Evolutionary conservation across 495 filamentous ascomycete species (phyloP).

Genomic region (Neurospora sp.): DNA sequence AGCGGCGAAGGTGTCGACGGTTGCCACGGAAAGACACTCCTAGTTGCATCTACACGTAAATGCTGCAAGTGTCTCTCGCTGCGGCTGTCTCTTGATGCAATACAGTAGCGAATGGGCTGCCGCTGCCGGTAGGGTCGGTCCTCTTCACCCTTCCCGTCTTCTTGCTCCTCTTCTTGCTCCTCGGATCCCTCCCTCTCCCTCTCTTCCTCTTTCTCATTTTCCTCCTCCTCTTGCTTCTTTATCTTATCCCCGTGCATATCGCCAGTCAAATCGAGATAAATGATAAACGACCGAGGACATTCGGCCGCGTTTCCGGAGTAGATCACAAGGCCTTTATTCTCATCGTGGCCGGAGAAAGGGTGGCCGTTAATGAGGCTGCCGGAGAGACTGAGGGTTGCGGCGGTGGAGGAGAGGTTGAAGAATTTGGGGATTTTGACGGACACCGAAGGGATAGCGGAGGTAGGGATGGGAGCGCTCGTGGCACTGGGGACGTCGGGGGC

Average conservation of each 20-base stretch:
- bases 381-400: not conserved
- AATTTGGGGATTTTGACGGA: not conserved
- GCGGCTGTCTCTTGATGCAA: no score
- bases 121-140: no score
- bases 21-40: no score
- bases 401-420: not conserved
- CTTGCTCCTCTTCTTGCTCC: no score
- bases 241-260: not conserved
- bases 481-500: not conserved
- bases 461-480: not conserved
- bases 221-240: not conserved
- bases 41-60: no score
- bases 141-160: not conserved
- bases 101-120: no score
- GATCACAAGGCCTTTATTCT: accelerated
- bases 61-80: no score
- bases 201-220: not conserved
- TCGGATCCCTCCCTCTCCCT: no score
- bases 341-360: not conserved
- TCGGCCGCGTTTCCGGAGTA: not conserved
- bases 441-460: not conserved
- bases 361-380: not conserved
- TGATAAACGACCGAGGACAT: not conserved
- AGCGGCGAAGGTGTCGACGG: no score
- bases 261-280: not conserved